Evolutionary conservation across 2,329 filamentous ascomycete species (phyloP).

Genomic region (Fusarium verticillioides): DNA sequence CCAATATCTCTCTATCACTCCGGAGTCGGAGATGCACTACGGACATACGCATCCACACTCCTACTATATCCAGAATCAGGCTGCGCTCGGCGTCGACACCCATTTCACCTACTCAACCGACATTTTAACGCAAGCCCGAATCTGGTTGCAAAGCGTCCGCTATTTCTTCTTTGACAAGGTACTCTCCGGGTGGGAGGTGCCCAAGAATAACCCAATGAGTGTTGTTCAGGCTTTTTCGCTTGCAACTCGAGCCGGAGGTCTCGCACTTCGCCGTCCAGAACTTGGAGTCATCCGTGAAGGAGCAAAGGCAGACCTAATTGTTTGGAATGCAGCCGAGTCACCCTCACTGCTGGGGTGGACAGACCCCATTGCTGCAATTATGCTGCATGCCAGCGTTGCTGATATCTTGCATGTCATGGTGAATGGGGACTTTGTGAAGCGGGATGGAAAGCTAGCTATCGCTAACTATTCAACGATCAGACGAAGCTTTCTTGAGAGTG

Average conservation of each 20-base stretch:
- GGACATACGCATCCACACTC: slow-evolving; percentile 61
- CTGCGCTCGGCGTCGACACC: slow-evolving; percentile 64
- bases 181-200: slow-evolving; percentile 55
- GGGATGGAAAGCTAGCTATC: slow-evolving; percentile 52
- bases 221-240: slow-evolving; percentile 66
- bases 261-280: slow-evolving; percentile 62
- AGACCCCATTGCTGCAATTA: slow-evolving; percentile 66
- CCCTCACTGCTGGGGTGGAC: slow-evolving; percentile 64
- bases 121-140: slow-evolving; percentile 61
- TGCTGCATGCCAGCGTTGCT: slow-evolving; percentile 64
- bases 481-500: slow-evolving; percentile 50
- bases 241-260: slow-evolving; percentile 62
- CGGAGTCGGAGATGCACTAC: slow-evolving; percentile 69
- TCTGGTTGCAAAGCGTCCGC: slow-evolving; percentile 63
- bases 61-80: slow-evolving; percentile 61
- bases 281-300: slow-evolving; percentile 61
- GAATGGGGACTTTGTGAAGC: slow-evolving; percentile 52
- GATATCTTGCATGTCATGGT: slow-evolving; percentile 64
- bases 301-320: slow-evolving; percentile 65
- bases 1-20: slow-evolving; percentile 66
- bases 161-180: slow-evolving; percentile 53
- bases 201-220: slow-evolving; percentile 61
- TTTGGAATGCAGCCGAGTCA: slow-evolving; percentile 60
- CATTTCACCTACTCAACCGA: slow-evolving; percentile 64
- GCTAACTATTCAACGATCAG: slow-evolving; percentile 44